Evolutionary conservation across 768 basidiomycete species (phyloP).

Genomic region (Cantharellus anzutake): DNA sequence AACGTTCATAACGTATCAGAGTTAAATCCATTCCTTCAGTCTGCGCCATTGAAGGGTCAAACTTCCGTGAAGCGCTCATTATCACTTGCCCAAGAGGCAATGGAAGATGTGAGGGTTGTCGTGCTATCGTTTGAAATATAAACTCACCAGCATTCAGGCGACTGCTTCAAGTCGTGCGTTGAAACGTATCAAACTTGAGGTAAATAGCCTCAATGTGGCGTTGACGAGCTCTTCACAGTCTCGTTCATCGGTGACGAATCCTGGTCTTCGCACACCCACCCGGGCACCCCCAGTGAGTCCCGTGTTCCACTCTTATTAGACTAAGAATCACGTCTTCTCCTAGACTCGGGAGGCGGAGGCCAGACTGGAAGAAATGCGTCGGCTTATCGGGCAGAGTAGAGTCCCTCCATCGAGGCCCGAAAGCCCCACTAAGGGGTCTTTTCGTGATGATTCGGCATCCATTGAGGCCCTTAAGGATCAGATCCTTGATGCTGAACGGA

Average conservation of each 20-base stretch:
- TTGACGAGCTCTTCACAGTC: not conserved
- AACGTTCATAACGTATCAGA: too few relatives aligned
- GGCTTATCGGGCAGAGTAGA: constrained; percentile 43
- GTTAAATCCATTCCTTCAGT: too few relatives aligned
- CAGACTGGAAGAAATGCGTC: constrained; percentile 69
- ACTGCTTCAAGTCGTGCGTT: constrained; percentile 20
- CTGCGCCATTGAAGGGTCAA: too few relatives aligned
- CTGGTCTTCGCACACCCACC: not conserved
- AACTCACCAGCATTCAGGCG: too few relatives aligned
- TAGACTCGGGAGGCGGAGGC: constrained; percentile 61
- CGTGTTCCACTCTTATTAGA: not conserved
- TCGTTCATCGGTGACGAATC: not conserved
- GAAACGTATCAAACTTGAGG: constrained; percentile 57
- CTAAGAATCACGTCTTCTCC: not conserved
- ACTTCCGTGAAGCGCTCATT: constrained; percentile 11
- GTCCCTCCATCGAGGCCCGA: constrained; percentile 29
- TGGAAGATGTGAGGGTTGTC: constrained; percentile 20
- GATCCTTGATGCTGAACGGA: constrained; percentile 36
- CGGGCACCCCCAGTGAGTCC: not conserved
- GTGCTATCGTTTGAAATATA: too few relatives aligned
- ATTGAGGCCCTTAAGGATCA: constrained; percentile 31
- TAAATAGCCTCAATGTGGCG: constrained; percentile 14
- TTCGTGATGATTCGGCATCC: constrained; percentile 4
- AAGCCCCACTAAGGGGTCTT: constrained; percentile 6
- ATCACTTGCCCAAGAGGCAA: constrained; percentile 32